phyloP scores from a whole-genome alignment of 1,284 basidiomycete species.

The Pseudozyma sp. region DNA sequence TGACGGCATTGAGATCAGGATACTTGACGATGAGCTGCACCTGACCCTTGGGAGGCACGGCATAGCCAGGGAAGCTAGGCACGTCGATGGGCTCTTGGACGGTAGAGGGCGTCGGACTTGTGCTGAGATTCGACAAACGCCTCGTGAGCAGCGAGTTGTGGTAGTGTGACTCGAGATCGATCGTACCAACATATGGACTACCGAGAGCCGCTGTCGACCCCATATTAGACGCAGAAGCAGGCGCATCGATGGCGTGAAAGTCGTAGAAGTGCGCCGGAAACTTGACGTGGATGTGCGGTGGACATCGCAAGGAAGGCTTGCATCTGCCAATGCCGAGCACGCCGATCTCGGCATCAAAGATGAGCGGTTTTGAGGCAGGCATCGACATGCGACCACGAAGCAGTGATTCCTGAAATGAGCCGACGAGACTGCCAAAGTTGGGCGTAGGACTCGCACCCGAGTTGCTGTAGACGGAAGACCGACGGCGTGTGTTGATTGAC shows the following conservation, averaged over 20 bases:
- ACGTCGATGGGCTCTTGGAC: conserved; percentile 5
- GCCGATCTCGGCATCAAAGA: conserved; percentile 68
- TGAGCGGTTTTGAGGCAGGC: conserved; percentile 62
- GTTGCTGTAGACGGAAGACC: conserved; percentile 29
- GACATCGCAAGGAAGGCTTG: conserved; percentile 61
- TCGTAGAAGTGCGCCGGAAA: conserved; percentile 69
- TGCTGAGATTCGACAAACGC: conserved; percentile 7
- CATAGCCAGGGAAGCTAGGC: conserved; percentile 71
- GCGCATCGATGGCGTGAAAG: conserved; percentile 33
- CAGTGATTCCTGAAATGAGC: conserved; percentile 69
- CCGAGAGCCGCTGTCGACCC: conserved; percentile 42
- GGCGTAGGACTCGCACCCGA: conserved; percentile 33
- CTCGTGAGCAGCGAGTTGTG: conserved; percentile 24
- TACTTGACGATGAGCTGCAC: conserved; percentile 73
- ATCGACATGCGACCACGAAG: conserved; percentile 68
- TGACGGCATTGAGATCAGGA: conserved; percentile 69
- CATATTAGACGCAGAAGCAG: conserved; percentile 4
- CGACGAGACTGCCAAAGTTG: conserved; percentile 63
- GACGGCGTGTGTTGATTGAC: conserved; percentile 33
- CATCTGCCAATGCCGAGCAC: conserved; percentile 63
- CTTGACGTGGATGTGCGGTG: conserved; percentile 65
- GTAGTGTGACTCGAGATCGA: conserved; percentile 69
- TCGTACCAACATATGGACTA: conserved; percentile 69
- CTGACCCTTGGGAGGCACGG: conserved; percentile 71
- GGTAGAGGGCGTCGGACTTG: not conserved